These are phyloP conservation scores for Apiosordaria backusii DNA, from an alignment of 495 filamentous ascomycete genomes.

Conservation along the genomic window DNA sequence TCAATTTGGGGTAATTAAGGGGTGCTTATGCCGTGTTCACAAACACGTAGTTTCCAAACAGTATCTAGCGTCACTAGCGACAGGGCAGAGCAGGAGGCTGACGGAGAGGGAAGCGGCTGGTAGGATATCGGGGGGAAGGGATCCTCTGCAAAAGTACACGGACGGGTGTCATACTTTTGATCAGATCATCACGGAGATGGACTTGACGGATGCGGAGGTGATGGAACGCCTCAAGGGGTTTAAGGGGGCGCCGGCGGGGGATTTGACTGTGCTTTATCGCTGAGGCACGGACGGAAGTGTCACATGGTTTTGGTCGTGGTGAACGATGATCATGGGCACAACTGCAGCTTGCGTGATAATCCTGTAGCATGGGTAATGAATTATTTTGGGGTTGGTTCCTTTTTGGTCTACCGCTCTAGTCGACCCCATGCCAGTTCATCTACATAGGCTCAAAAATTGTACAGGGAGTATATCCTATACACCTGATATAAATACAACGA, in stretches of 20 bases:
- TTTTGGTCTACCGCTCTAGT: not conserved
- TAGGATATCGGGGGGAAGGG: conserved; percentile 32
- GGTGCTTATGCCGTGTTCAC: conserved; percentile 89
- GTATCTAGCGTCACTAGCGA: conserved; percentile 42
- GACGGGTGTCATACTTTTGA: conserved; percentile 85
- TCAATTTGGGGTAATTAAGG: conserved; percentile 94
- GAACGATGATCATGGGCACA: too few species aligned
- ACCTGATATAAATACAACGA: not conserved
- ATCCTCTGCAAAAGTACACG: conserved; percentile 60
- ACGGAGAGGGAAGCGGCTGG: conserved; percentile 30
- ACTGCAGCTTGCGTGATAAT: not conserved
- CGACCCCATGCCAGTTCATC: not conserved
- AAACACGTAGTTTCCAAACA: conserved; percentile 73
- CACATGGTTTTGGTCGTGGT: too few species aligned
- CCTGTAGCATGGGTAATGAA: not conserved
- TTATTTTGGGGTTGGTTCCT: not conserved
- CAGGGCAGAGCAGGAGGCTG: conserved; percentile 32
- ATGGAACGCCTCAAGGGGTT: conserved; percentile 47
- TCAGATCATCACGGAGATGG: conserved; percentile 80
- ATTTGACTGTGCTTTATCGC: conserved; percentile 50
- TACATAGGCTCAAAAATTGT: not conserved
- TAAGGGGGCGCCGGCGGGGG: conserved; percentile 36
- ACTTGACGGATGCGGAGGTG: conserved; percentile 56
- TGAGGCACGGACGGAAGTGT: conserved; percentile 21
- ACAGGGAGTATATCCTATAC: not conserved